Conservation (phyloP, 2,329 filamentous ascomycete species). For the Colletotrichum nymphaeae region DNA sequence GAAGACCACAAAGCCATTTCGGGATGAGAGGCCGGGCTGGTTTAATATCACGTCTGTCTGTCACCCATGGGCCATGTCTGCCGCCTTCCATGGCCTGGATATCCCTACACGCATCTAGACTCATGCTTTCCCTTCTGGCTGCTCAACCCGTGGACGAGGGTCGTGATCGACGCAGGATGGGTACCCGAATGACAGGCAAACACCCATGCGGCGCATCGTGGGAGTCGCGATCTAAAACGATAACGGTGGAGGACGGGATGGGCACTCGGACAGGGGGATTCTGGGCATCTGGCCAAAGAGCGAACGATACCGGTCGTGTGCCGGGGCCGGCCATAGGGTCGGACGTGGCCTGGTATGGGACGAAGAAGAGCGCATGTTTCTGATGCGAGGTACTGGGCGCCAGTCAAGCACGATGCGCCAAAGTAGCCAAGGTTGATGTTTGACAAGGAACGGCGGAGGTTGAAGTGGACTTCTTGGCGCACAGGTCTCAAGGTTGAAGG, state of each 20-base stretch:
- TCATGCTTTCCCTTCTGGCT: neutral
- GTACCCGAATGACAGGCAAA: constrained; percentile 30
- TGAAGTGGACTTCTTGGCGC: constrained; percentile 24
- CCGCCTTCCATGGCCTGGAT: constrained; percentile 15
- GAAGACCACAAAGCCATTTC: constrained; percentile 7
- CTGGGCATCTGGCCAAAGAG: constrained; percentile 31
- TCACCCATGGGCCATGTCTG: constrained; percentile 1
- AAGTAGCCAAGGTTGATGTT: constrained; percentile 21
- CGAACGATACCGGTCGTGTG: constrained; percentile 18
- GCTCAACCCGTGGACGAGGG: neutral
- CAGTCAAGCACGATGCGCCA: constrained; percentile 29
- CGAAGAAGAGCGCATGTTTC: constrained; percentile 33
- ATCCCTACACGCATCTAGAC: constrained; percentile 26
- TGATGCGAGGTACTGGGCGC: constrained; percentile 17
- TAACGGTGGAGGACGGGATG: constrained; percentile 28
- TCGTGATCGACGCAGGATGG: constrained; percentile 30
- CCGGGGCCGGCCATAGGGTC: constrained; percentile 29
- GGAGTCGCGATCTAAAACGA: constrained; percentile 31
- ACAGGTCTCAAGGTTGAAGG: neutral
- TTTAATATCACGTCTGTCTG: constrained; percentile 32
- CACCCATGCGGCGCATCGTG: constrained; percentile 32
- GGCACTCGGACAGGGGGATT: constrained; percentile 32
- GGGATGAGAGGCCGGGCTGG: constrained; percentile 23
- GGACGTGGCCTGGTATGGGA: constrained; percentile 28
- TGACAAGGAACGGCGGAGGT: constrained; percentile 26